These are phyloP conservation scores for Schizophyllum amplum DNA, from an alignment of 1,284 basidiomycete species.

Conservation along the genomic window DNA sequence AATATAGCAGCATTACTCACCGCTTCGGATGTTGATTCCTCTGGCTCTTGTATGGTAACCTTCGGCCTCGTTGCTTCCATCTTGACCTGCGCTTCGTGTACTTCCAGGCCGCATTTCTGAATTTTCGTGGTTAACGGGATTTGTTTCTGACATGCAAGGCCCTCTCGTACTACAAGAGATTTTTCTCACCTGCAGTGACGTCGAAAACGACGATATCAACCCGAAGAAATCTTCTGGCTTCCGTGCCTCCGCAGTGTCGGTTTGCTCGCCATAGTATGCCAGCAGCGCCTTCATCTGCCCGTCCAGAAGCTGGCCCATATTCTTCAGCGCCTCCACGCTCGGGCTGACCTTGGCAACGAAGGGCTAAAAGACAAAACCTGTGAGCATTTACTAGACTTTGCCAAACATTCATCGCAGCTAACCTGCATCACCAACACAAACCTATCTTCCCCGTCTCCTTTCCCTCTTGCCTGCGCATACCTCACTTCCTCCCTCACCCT, in stretches of 20 bases:
- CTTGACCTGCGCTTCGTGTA: conserved; percentile 47
- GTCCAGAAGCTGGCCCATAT: conserved; percentile 51
- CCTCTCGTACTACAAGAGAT: background rate
- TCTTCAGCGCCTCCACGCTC: conserved; percentile 54
- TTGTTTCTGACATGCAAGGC: too few species aligned
- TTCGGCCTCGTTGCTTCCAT: conserved; percentile 16
- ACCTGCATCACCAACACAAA: conserved; percentile 68
- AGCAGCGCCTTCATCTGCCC: conserved; percentile 52
- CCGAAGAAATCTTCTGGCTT: conserved; percentile 80
- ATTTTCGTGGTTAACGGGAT: too few species aligned
- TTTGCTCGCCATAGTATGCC: conserved; percentile 66
- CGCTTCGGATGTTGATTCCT: conserved; percentile 18
- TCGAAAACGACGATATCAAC: conserved; percentile 65
- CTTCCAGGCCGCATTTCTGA: conserved; percentile 72
- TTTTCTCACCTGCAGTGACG: conserved; percentile 53
- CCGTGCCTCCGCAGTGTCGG: conserved; percentile 47
- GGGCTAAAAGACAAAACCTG: conserved; percentile 31
- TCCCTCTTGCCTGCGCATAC: conserved; percentile 26
- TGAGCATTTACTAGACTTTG: conserved; percentile 2
- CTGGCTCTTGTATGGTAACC: conserved; percentile 4
- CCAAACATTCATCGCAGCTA: conserved; percentile 7
- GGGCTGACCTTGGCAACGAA: conserved; percentile 46
- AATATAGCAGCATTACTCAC: conserved; percentile 9
- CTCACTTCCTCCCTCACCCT: conserved; percentile 53
- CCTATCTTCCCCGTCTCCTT: conserved; percentile 38